phyloP scores from a whole-genome alignment of 2,329 filamentous ascomycete genomes.

The Pseudogymnoascus sp. region DNA sequence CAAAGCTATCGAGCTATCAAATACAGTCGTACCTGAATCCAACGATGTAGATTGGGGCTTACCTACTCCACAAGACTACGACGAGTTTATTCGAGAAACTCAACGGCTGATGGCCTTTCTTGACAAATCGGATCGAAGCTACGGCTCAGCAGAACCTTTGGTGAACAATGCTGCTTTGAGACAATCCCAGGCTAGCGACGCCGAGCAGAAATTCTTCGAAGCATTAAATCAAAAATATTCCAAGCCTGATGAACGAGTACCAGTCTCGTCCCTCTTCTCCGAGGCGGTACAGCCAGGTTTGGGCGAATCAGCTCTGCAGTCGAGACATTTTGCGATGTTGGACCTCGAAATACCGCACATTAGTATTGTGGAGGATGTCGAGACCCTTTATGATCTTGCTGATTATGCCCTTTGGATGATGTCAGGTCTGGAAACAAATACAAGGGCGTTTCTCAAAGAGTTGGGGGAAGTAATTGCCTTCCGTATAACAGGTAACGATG shows the following conservation, averaged over 20 bases:
- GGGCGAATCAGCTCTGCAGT: neutral
- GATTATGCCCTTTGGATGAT: slow-evolving; percentile 26
- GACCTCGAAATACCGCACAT: slow-evolving; percentile 21
- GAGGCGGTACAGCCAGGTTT: slow-evolving; percentile 5
- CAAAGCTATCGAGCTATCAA: slow-evolving; percentile 33
- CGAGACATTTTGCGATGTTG: slow-evolving; percentile 24
- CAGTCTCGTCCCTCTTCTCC: slow-evolving; percentile 7
- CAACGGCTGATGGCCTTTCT: slow-evolving; percentile 57
- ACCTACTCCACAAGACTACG: slow-evolving; percentile 18
- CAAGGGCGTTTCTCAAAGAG: slow-evolving; percentile 25
- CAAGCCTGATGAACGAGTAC: slow-evolving; percentile 9
- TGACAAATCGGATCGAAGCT: slow-evolving; percentile 50
- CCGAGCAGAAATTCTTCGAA: slow-evolving; percentile 21
- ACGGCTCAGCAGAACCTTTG: slow-evolving; percentile 46
- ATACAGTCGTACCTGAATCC: slow-evolving; percentile 12
- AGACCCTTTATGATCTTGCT: slow-evolving; percentile 27
- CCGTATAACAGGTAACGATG: slow-evolving; percentile 33
- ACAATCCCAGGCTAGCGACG: slow-evolving; percentile 15
- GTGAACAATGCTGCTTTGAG: slow-evolving; percentile 23
- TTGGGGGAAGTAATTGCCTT: slow-evolving; percentile 43
- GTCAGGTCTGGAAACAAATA: slow-evolving; percentile 16
- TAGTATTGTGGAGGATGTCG: slow-evolving; percentile 16
- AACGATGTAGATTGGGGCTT: slow-evolving; percentile 9
- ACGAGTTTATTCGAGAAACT: slow-evolving; percentile 43
- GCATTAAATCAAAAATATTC: neutral